These are phyloP conservation scores for Dactylellina sp. DNA, from an alignment of 2,329 filamentous ascomycete species.

Conservation along the genomic window DNA sequence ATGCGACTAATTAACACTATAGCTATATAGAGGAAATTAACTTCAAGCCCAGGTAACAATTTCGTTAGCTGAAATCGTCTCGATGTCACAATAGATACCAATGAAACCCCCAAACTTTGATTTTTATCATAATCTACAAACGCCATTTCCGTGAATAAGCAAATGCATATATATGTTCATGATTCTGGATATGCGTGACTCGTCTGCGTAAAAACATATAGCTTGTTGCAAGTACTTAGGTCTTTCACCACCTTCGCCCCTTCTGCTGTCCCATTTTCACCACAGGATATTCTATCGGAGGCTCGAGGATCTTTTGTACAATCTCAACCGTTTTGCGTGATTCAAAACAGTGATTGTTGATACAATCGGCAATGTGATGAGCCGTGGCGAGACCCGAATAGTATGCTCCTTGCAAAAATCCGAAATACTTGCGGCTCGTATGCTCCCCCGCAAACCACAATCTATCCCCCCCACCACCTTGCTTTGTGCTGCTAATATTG, in stretches of 20 bases:
- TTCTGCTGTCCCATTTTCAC: slow-evolving; percentile 11
- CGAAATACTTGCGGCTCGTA: slow-evolving; percentile 58
- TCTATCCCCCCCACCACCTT: slow-evolving; percentile 48
- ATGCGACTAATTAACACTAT: too few relatives aligned
- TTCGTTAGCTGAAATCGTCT: too few relatives aligned
- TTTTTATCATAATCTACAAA: too few relatives aligned
- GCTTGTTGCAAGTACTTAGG: too few relatives aligned
- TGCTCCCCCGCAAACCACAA: slow-evolving; percentile 58
- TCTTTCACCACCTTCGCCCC: slow-evolving; percentile 15
- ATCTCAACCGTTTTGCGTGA: slow-evolving; percentile 39
- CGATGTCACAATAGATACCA: too few relatives aligned
- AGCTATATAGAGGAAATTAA: too few relatives aligned
- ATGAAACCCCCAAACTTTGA: too few relatives aligned
- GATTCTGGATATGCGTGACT: not conserved
- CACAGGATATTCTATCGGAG: slow-evolving; percentile 7
- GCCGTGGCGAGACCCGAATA: slow-evolving; percentile 55
- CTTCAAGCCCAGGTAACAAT: too few relatives aligned
- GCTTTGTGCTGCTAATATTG: slow-evolving; percentile 14
- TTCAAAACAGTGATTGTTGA: slow-evolving; percentile 48
- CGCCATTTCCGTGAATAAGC: not conserved
- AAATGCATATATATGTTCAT: not conserved
- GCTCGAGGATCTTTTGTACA: slow-evolving; percentile 40
- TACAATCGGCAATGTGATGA: slow-evolving; percentile 57
- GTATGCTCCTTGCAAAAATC: slow-evolving; percentile 58
- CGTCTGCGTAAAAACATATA: too few relatives aligned